These are phyloP conservation scores for Pseudonitzschia multiseries DNA, from an alignment of 108 stramenopile genomes.

Conservation along the genomic window DNA sequence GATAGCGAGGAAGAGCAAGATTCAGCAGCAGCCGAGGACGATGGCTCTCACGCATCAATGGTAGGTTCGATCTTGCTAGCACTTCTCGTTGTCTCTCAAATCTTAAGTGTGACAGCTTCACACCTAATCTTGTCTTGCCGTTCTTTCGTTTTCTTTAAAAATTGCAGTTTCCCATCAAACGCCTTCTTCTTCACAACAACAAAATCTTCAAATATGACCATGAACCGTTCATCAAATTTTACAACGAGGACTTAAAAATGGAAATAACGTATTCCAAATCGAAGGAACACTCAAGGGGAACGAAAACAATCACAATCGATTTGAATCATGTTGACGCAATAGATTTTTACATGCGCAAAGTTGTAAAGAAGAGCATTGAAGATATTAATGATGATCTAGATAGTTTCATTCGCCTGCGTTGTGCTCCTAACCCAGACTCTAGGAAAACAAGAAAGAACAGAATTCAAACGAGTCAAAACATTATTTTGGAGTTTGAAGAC, in stretches of 20 bases:
- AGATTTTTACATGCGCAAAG: slow-evolving; percentile 34
- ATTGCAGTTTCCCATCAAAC: slow-evolving; percentile 38
- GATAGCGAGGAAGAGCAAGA: slow-evolving; percentile 26
- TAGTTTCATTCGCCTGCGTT: neutral
- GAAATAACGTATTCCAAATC: slow-evolving; percentile 24
- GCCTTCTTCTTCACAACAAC: slow-evolving; percentile 52
- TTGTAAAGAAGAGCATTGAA: neutral
- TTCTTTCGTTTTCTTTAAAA: neutral
- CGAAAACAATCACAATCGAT: slow-evolving; percentile 12
- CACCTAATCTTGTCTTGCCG: neutral
- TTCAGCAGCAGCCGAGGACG: neutral
- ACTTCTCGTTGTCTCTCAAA: neutral
- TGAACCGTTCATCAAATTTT: slow-evolving; percentile 3
- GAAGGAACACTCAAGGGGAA: neutral
- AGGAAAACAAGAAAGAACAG: neutral
- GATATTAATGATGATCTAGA: neutral
- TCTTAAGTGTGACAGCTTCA: neutral
- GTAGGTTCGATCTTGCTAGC: neutral
- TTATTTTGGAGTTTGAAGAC: slow-evolving; percentile 1
- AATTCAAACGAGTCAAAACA: too few species aligned
- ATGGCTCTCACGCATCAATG: neutral
- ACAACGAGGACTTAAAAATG: slow-evolving; percentile 32
- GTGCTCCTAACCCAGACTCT: neutral
- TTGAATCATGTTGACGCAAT: slow-evolving; percentile 46
- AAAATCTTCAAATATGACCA: slow-evolving; percentile 41